Conservation (phyloP, 106 monocot species). For the Apostasia shenzhenica region DNA sequence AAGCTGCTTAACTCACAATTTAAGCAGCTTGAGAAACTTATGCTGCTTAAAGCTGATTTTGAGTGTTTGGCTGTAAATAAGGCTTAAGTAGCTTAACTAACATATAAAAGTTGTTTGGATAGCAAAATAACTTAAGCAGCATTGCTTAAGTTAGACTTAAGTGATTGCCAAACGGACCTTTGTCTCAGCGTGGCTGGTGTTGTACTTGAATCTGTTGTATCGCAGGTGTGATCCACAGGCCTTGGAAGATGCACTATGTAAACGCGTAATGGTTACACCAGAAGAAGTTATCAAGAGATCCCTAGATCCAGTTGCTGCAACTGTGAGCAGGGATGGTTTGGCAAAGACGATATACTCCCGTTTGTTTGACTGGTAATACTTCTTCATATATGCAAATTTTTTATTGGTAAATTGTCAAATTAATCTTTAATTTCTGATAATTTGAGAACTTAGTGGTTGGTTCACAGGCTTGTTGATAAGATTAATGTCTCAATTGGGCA, state of each 20-base stretch:
- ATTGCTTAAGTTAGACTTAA: too few species aligned
- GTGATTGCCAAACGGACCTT: too few species aligned
- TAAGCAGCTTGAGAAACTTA: too few species aligned
- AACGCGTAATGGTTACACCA: constrained; percentile 95
- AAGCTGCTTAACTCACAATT: too few species aligned
- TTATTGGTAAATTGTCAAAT: background rate
- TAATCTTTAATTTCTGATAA: background rate
- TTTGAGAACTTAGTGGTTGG: background rate
- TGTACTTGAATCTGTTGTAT: constrained; percentile 7
- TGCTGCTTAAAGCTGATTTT: too few species aligned
- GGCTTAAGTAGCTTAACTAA: too few species aligned
- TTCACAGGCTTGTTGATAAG: constrained; percentile 87
- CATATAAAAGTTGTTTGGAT: too few species aligned
- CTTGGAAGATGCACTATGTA: constrained; percentile 90
- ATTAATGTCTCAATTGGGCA: constrained; percentile 97
- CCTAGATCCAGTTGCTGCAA: constrained; percentile 77
- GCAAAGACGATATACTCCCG: constrained; percentile 95
- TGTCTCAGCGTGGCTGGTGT: background rate
- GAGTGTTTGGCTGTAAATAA: too few species aligned
- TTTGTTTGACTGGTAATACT: constrained; percentile 91
- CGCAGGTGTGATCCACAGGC: constrained; percentile 82
- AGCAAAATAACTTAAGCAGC: too few species aligned
- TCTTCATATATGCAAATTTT: background rate
- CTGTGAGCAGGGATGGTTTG: constrained; percentile 87
- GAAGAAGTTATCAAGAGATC: constrained; percentile 95